Base-by-base conservation (phyloP, 306 rosid genomes). In the Cicer pinnatifidum region DNA sequence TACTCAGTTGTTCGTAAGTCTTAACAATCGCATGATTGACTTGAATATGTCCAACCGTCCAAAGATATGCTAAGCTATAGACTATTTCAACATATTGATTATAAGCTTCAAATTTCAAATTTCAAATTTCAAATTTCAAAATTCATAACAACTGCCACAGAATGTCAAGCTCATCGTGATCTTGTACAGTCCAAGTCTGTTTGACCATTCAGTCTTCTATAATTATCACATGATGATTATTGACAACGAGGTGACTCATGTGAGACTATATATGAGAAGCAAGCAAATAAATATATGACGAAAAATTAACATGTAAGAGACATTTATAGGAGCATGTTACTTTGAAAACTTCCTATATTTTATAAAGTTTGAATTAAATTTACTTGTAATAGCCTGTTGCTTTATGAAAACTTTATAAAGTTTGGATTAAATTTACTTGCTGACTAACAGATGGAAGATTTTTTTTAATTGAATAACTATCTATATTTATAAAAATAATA, bases 111-210 rank as follows among this genome's bases (percentile, higher is more conserved):
- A n/a, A 69, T 16, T 69, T 47, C 2, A 20, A 20, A 20, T 20
- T 66, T 67, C 50, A 53, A n/a, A 69, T 16, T 69, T 52, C 20
- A 75, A 67, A 67, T 47, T 51, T 54, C 58, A 63, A 65, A 65
- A 65, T 38, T 10, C 10, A 19, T 60, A 33, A 53, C 45, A 40
- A 44, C 44, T 39, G 43, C 52, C 79, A 39, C 15, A 38, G 13
- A 43, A 19, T 7, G 17, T 19, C 76, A 77, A 50, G 75, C 58
- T 67, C 74, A 70, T 75, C 79, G 52, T 73, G 70, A 76, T 76
- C 64, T 52, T 60, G 46, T 35, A n/a, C 40, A 38, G 20, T 66
- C 75, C 70, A 52, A 64, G 11, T 37, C 11, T 28, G 61, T 58
- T 64, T 37, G n/a, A 19, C 71, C 3, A 8, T 45, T 45, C 6